These are phyloP conservation scores for Parietichytrium sp. DNA, from an alignment of 108 stramenopile genomes.

Conservation along the genomic window DNA sequence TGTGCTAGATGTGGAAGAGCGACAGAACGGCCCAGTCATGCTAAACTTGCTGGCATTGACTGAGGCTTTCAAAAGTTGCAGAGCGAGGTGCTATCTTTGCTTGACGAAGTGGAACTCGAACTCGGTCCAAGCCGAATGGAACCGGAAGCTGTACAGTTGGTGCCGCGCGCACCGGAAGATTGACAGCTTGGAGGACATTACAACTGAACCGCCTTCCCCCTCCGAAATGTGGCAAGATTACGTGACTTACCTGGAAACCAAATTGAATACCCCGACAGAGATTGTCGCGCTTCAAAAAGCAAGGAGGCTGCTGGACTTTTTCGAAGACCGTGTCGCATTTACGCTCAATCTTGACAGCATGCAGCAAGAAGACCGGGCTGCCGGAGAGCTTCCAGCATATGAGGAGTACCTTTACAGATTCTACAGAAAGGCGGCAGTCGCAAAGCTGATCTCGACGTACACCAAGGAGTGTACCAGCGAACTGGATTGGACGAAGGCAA, in stretches of 20 bases:
- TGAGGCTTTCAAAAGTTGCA: not conserved
- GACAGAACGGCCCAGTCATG: constrained; percentile 11
- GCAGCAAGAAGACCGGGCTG: constrained; percentile 26
- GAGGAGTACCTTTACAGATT: not conserved
- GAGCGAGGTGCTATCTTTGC: not conserved
- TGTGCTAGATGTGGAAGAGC: not conserved
- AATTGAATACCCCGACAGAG: constrained; percentile 17
- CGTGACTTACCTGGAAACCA: not conserved
- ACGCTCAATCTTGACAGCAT: constrained; percentile 18
- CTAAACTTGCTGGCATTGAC: not conserved
- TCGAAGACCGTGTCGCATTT: constrained; percentile 1
- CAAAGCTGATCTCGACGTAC: too few species aligned
- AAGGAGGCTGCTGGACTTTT: not conserved
- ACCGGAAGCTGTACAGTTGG: not conserved
- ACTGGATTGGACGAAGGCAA: too few species aligned
- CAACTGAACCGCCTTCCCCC: not conserved
- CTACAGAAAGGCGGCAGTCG: not conserved
- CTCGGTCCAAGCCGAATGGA: constrained; percentile 31
- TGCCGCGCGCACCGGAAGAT: not conserved
- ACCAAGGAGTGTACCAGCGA: too few species aligned
- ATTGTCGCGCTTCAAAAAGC: not conserved
- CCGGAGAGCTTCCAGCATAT: not conserved
- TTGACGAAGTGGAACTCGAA: constrained; percentile 39
- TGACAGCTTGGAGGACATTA: not conserved
- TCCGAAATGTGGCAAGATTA: not conserved